phyloP scores from a whole-genome alignment of 2,329 filamentous ascomycete genomes.

The Leptographium galeiforme region DNA sequence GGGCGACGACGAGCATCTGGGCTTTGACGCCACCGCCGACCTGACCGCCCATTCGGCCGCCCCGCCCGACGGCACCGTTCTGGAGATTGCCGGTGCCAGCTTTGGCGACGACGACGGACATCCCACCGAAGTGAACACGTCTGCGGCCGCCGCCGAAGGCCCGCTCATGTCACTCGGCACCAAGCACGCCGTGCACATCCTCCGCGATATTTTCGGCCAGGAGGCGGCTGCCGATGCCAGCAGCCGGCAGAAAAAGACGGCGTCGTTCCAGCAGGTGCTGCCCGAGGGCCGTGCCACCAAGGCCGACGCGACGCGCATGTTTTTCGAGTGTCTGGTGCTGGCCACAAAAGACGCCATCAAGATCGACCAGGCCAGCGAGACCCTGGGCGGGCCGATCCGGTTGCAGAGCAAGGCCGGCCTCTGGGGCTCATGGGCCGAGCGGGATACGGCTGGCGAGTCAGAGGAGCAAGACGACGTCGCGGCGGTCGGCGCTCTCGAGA shows the following conservation, averaged over 20 bases:
- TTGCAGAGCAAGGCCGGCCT: conserved; percentile 88
- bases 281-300: conserved; percentile 70
- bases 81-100: conserved; percentile 48
- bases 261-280: conserved; percentile 82
- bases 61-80: conserved; percentile 45
- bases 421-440: conserved; percentile 94
- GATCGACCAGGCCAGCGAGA: conserved; percentile 67
- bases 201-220: conserved; percentile 74
- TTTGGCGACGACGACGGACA: conserved; percentile 28
- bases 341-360: conserved; percentile 98
- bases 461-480: conserved; percentile 13
- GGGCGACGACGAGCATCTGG: conserved; percentile 47
- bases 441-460: conserved; percentile 51
- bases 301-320: conserved; percentile 96
- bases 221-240: conserved; percentile 56
- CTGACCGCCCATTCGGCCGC: conserved; percentile 37
- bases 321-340: conserved; percentile 91
- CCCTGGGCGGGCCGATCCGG: conserved; percentile 65
- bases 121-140: background rate
- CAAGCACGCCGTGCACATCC: conserved; percentile 87
- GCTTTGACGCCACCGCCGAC: conserved; percentile 28
- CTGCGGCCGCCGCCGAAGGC: conserved; percentile 57
- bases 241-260: conserved; percentile 31
- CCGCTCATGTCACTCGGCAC: conserved; percentile 79
- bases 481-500: background rate